Evolutionary conservation across 2,329 filamentous ascomycete species (phyloP), one percentile per base, ranked within the genome.

Genomic region (Pseudophaeomoniella oleicola): DNA sequence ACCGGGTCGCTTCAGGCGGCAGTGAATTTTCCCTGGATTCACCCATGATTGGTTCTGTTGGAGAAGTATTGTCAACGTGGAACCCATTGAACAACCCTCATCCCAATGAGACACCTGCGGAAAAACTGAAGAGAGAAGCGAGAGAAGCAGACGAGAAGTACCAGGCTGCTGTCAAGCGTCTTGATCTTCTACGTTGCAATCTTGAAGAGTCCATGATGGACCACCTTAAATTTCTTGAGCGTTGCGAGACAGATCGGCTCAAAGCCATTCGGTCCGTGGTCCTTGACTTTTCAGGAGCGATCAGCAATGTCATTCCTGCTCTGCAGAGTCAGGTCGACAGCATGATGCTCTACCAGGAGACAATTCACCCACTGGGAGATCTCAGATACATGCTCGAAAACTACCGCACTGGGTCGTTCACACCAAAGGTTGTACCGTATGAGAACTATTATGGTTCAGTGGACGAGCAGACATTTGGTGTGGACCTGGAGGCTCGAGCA

Each of bases 361-460:
- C 90, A 1, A 83, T 98, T n/a, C 90, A 96, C 58, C 90, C 90
- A 4, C 57, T 78, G 34, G 82, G 84, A 29, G 90, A 98, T 58
- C 64, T 98, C 47, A 75, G 90, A 44, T 98, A 96, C 57, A 71
- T 98, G 41, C 69, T 98, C 32, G 90, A 98, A 63, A 98, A 88
- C 55, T 98, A 98, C 61, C 80, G 87, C 44, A 98, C 90, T 4
- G 90, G 90, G 44, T 83, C 79, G 46, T 98, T 93, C 55, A 75
- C 85, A 36, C 90, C 90, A 5, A 87, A 75, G 50, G 88, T 96
- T 17, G 77, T 86, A 33, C 81, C 85, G 3, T 98, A 98, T 59
- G 90, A 98, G 62, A 98, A 96, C 58, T 98, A 98, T 63, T 98
- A 98, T 66, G 94, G 94, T 59, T 86, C 83, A 46, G 86, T 94